Evolutionary conservation across 1,139 yeast genomes (phyloP), one percentile per base, ranked within the genome.

Genomic region (Nematodospora anomalae): DNA sequence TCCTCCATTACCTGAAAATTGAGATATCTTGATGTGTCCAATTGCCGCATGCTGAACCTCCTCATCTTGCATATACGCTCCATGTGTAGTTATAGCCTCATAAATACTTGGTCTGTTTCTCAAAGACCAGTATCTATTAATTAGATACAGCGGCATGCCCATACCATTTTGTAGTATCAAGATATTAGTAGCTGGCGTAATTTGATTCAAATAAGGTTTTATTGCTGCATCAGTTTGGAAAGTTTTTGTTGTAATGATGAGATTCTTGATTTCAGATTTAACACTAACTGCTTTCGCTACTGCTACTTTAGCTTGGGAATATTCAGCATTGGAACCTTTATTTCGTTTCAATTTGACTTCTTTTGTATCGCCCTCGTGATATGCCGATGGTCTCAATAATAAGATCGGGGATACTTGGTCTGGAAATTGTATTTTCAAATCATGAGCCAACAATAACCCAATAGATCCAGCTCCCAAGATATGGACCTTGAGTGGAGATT

Each of bases 61-160:
- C 1, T 74, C 68, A 4, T 65, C 54, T 0, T 59, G 47, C 38
- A 67, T 62, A 49, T 70, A 71, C 16, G 84, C 88, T 3, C 97
- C 97, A 58, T 90, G 97, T 2, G 88, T 76, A 26, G 83, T 81
- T 11, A 90, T 80, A 31, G 90, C 96, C 52, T 80, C 83, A 51
- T 70, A 78, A 6, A 90, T 53, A 12, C 62, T 64, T 12, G 95
- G 96, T 37, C 80, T 55, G 2, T 51, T 35, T 7, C 24, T 28
- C 26, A 40, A 41, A 1, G 79, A 77, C 83, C 94, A 88, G n/a
- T 80, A 66, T 6, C 56, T 49, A 1, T 64, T 59, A 11, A 68
- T 65, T 25, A 88, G 55, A 30, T 69, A 67, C 11, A 82, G 83
- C 3, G 76, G 63, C 30, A 79, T 69, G 1, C 95, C 95, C 71